Base-by-base conservation (phyloP, 371 early-diverging fungal genomes). In the Saksenaea vasiformis region DNA sequence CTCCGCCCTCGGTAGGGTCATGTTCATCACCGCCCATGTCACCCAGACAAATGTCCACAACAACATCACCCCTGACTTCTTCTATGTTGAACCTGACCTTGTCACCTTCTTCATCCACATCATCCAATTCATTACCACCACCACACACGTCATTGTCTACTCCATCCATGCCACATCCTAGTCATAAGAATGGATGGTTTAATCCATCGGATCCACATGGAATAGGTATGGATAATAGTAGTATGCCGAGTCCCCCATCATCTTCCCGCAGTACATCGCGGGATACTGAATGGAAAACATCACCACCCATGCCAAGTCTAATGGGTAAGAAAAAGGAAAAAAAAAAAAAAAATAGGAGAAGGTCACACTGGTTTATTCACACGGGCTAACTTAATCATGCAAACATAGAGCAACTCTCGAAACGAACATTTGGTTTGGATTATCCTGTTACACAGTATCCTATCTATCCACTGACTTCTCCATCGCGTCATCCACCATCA, bases 81-180 rank as follows among this genome's bases (percentile, higher is more conserved):
- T 79, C 80, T 37, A 79, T 79, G 80, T 54, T 77, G 1, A 77
- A 79, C 47, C 65, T 79, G 15, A 68, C 75, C 0, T 57, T 79
- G 13, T 79, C 80, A 5, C 71, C 74, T 19, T 71, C 77, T 0
- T 73, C 73, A 13, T 73, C 73, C 10, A 67, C 72, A 15, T 67
- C 73, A 7, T 74, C 65, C 34, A 41, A 51, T 34, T 55, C 62
- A 17, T 54, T 61, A 14, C 71, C 71, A 17, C 62, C 65, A 37
- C 72, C 76, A 11, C 65, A 66, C 5, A 56, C 69, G 1, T 73
- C 74, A 13, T 36, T 66, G 15, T 76, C 73, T 5, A 63, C 70
- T 8, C 78, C 78, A 0, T 63, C 69, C 0, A 43, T 62, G 3
- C 61, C 67, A 24, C 19, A 22, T 28, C 38, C 64, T 54, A 8